Conservation (phyloP, 192 early-diverging fungal species). For the Spizellomyces sp. region DNA sequence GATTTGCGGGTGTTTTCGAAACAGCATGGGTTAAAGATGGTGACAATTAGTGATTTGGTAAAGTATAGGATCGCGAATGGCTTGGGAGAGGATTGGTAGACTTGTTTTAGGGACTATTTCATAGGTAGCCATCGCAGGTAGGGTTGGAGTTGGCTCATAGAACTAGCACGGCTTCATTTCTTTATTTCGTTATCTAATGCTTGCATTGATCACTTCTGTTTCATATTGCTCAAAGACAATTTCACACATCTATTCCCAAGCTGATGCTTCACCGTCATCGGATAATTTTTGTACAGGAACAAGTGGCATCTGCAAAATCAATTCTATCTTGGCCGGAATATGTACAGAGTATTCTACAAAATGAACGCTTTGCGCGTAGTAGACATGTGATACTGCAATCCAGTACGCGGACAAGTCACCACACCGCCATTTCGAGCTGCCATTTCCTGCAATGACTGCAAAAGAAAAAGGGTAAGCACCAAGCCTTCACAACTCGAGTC, state of each 20-base stretch:
- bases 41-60: conserved; percentile 87
- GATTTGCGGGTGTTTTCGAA: conserved; percentile 86
- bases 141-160: no score
- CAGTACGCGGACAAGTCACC: conserved; percentile 41
- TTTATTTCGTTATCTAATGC: no score
- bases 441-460: conserved; percentile 46
- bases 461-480: not conserved
- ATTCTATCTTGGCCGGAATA: not conserved
- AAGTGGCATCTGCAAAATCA: not conserved
- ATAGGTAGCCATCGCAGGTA: no score
- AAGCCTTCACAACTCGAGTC: not conserved
- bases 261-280: no score
- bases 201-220: not conserved
- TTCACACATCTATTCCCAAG: not conserved
- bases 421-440: conserved; percentile 37
- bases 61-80: conserved; percentile 67
- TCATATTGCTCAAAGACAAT: not conserved
- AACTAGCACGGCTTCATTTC: no score
- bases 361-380: conserved; percentile 47
- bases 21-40: conserved; percentile 79
- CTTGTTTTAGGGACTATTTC: not conserved
- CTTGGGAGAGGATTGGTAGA: conserved; percentile 32
- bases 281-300: no score
- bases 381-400: conserved; percentile 28
- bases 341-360: not conserved